These are phyloP conservation scores for Scytalidium lignicola DNA, from an alignment of 2,329 filamentous ascomycete species.

Conservation along the genomic window DNA sequence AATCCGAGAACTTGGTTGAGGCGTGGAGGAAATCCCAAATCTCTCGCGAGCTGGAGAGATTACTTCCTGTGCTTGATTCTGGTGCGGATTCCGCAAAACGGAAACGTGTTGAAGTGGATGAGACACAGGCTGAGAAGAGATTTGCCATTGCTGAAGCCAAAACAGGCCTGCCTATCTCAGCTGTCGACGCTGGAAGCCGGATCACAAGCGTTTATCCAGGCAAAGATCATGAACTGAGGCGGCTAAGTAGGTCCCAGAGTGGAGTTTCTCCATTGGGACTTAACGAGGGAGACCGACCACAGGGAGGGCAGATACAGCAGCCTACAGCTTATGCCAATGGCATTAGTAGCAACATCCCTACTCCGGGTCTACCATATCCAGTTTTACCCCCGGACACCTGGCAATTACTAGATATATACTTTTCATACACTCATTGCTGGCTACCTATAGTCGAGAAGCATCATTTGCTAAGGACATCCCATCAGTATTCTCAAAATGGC, in stretches of 20 bases:
- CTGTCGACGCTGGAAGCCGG: not conserved
- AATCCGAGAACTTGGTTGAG: constrained; percentile 22
- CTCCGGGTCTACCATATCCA: constrained; percentile 1
- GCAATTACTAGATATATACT: constrained; percentile 63
- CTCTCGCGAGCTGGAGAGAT: constrained; percentile 23
- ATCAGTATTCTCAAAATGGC: constrained; percentile 23
- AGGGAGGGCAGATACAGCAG: too few species aligned
- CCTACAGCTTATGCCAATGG: not conserved
- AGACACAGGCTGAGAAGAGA: constrained; percentile 9
- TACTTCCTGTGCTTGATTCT: constrained; percentile 23
- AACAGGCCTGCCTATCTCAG: not conserved
- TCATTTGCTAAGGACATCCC: constrained; percentile 24
- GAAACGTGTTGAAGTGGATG: constrained; percentile 19
- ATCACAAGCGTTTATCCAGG: not conserved
- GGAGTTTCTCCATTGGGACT: not conserved
- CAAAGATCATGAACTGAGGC: not conserved
- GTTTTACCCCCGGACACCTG: constrained; percentile 27
- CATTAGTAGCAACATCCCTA: not conserved
- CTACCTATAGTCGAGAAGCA: constrained; percentile 68
- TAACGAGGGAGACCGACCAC: not conserved
- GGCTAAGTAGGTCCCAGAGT: not conserved
- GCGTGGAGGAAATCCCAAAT: constrained; percentile 27
- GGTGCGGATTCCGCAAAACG: constrained; percentile 17
- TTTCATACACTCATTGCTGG: constrained; percentile 72
- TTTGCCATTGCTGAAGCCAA: not conserved